A percentile compares a stretch with the other conserved stretches of the same genome.
Conservation (phyloP, 75 land plant species). For the Chamaecyparis obtusa region DNA sequence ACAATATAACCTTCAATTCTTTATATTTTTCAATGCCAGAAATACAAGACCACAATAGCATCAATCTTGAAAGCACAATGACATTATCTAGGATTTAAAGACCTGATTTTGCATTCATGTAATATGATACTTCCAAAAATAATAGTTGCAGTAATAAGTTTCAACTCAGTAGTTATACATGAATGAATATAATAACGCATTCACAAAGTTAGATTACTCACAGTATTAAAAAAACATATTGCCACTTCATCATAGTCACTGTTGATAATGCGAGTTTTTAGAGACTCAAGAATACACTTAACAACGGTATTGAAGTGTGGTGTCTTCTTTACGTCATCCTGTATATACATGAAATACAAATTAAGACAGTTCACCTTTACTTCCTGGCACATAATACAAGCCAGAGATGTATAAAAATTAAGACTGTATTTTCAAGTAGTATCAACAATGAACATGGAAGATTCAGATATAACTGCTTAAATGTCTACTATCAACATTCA, state of each 20-base stretch:
- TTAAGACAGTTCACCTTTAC: not conserved
- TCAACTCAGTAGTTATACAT: not conserved
- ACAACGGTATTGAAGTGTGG: constrained; percentile 72
- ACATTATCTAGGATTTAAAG: not conserved
- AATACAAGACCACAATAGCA: not conserved
- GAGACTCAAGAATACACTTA: constrained; percentile 60
- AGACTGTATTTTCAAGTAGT: not conserved
- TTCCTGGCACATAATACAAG: not conserved
- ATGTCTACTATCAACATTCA: not conserved
- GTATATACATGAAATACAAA: constrained; percentile 9
- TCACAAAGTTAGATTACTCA: constrained; percentile 32
- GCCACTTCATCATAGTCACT: constrained; percentile 89
- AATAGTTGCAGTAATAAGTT: not conserved
- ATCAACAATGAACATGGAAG: not conserved
- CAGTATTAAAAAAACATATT: constrained; percentile 95
- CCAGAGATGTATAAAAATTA: not conserved
- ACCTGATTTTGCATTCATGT: not conserved
- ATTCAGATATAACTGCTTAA: not conserved
- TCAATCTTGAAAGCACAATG: not conserved
- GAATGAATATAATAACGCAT: not conserved
- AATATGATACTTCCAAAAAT: not conserved
- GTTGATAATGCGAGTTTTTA: constrained; percentile 79
- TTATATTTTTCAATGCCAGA: not conserved
- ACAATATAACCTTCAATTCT: not conserved
- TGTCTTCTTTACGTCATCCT: constrained; percentile 45